A percentile compares a stretch with the other conserved stretches of the same genome.
Conservation (phyloP, 2,329 filamentous ascomycete genomes). For the Domatiomyces globalis region DNA sequence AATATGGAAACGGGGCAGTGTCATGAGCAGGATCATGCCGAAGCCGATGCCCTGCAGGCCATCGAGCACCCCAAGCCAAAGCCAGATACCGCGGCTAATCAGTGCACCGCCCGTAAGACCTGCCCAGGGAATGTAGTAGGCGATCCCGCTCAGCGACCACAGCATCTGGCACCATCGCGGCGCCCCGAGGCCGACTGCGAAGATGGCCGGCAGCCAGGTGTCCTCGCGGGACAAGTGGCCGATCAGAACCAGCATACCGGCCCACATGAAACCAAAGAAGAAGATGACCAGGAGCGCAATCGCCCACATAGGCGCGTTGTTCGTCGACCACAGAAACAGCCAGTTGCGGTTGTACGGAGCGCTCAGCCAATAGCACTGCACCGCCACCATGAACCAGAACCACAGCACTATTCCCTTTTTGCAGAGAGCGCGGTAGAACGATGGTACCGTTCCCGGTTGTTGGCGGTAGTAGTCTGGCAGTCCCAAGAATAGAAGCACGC, state of each 20-base stretch:
- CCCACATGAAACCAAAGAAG: conserved; percentile 29
- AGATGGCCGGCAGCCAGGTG: conserved; percentile 45
- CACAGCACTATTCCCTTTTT: conserved; percentile 37
- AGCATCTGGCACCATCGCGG: conserved; percentile 46
- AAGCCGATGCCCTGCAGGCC: conserved; percentile 44
- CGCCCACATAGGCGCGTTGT: conserved; percentile 35
- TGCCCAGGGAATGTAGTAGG: conserved; percentile 41
- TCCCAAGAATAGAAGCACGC: conserved; percentile 35
- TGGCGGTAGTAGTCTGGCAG: conserved; percentile 47
- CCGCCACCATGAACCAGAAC: conserved; percentile 20
- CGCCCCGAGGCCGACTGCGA: conserved; percentile 43
- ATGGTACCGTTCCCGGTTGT: conserved; percentile 41
- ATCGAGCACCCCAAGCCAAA: conserved; percentile 46
- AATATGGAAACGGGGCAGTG: conserved; percentile 42
- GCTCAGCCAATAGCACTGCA: conserved; percentile 47
- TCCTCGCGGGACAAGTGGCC: conserved; percentile 36
- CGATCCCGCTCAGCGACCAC: conserved; percentile 40
- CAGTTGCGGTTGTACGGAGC: conserved; percentile 47
- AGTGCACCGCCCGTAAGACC: conserved; percentile 30
- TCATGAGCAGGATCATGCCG: conserved; percentile 45
- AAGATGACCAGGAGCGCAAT: conserved; percentile 30
- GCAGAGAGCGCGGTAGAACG: conserved; percentile 42
- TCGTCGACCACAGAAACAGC: conserved; percentile 40
- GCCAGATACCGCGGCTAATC: conserved; percentile 39
- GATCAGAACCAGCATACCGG: conserved; percentile 33